Base-by-base conservation (phyloP, 805 yeast genomes). In the Ogataea nonfermentans region DNA sequence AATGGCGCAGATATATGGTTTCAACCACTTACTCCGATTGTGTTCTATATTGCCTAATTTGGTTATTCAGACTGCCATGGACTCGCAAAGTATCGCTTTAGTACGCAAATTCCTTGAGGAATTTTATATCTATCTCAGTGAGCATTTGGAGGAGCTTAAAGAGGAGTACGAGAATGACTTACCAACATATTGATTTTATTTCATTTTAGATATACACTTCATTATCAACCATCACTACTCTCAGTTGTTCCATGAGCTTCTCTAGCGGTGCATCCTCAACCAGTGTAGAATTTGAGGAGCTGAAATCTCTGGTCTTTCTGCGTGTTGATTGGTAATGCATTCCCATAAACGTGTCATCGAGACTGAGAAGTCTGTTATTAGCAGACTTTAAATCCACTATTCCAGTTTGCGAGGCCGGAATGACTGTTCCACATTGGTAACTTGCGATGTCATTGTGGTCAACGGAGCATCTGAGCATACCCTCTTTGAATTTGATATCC, bases 11-110 rank as follows among this genome's bases (percentile, higher is more conserved):
- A 57, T 82, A 0, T 91, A 90, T 54, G 96, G 96, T 0, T 71
- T 82, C 1, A 90, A 86, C 52, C 97, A 90, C 61, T 65, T 93
- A 25, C 63, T 91, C 44, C 69, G 99, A 48, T 63, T 91, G 41
- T 68, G 89, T 48, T 82, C 86, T 11, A 70, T 85, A 1, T 63
- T 93, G 30, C 98, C 99, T 0, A 93, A 88, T 9, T 65, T 89
- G n/a, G 73, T 90, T 38, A 74, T 87, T 0, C 81, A 80, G 47
- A 79, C 95, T 1, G 66, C 79, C 7, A 84, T 89, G 89, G 96
- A 89, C 52, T 70, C 74, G n/a, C 81, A 79, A 42, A 78, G 89
- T 38, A 65, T 83, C 4, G 68, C 67, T 6, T 72, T 73, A 12
- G 60, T 87, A 43, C 69, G 78, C 43, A 67, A 63, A 8, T 78